phyloP scores from a whole-genome alignment of 345 rosid genomes.

The Carallia pectinifolia region DNA sequence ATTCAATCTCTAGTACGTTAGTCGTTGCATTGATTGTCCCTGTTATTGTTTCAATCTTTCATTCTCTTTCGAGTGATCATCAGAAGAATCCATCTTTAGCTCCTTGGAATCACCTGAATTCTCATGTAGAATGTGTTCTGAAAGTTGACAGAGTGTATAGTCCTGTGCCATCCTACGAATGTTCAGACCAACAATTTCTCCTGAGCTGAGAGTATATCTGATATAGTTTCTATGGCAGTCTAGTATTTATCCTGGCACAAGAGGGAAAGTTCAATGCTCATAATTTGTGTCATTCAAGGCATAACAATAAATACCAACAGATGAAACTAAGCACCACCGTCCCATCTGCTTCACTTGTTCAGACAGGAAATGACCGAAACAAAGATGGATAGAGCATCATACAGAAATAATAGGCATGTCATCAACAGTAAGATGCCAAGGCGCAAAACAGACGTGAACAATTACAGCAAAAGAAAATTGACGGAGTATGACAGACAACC shows the following conservation, averaged over 20 bases:
- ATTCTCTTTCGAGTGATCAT: conserved; percentile 14
- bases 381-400: no score
- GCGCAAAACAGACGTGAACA: no score
- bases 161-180: conserved; percentile 29
- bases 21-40: no score
- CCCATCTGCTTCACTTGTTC: not conserved
- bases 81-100: conserved; percentile 15
- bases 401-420: no score
- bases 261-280: not conserved
- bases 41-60: conserved; percentile 13
- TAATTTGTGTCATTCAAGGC: not conserved
- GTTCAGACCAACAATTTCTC: no score
- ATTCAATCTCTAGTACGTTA: no score
- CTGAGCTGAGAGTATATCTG: conserved; percentile 1
- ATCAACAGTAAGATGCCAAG: no score
- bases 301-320: not conserved
- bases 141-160: conserved; percentile 12
- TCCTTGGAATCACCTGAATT: conserved; percentile 36
- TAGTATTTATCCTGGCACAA: conserved; percentile 52
- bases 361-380: not conserved
- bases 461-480: no score
- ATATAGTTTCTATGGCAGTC: conserved; percentile 59
- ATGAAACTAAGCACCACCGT: not conserved
- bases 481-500: no score
- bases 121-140: not conserved